A percentile compares a stretch with the other conserved stretches of the same genome.
phyloP scores from a whole-genome alignment of 208 protist genomes.

The Entamoeba moshkovskii region DNA sequence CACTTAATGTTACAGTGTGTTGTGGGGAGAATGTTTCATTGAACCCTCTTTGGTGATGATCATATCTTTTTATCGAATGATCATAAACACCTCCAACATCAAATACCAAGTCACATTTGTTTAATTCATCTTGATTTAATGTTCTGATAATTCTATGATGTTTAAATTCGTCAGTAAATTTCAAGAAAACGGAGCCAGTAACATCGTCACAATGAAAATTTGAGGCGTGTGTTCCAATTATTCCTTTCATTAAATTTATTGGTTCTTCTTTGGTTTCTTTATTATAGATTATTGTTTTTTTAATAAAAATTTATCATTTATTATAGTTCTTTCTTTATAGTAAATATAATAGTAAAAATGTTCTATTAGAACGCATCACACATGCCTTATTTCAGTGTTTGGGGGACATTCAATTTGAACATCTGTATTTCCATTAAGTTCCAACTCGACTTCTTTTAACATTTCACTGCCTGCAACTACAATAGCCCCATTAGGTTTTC shows the following conservation, averaged over 20 bases:
- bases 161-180: slow-evolving; percentile 48
- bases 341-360: too few species aligned
- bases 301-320: neutral
- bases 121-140: slow-evolving; percentile 55
- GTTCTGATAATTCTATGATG: slow-evolving; percentile 56
- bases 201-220: slow-evolving; percentile 81
- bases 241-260: neutral
- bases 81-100: slow-evolving; percentile 82
- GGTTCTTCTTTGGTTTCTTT: too few species aligned
- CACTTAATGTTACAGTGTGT: slow-evolving; percentile 63
- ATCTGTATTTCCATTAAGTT: too few species aligned
- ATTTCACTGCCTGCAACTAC: too few species aligned
- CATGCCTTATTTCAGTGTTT: too few species aligned
- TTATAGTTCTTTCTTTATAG: too few species aligned
- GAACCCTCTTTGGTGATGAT: slow-evolving; percentile 80
- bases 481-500: too few species aligned
- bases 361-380: too few species aligned
- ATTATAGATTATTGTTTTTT: too few species aligned
- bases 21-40: slow-evolving; percentile 59
- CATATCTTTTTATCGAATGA: slow-evolving; percentile 47
- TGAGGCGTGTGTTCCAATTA: slow-evolving; percentile 72
- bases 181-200: slow-evolving; percentile 66
- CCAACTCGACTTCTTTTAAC: too few species aligned
- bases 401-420: too few species aligned
- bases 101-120: slow-evolving; percentile 59